Evolutionary conservation across 2,329 filamentous ascomycete genomes (phyloP), one percentile per base, ranked within the genome.

Genomic region (Delphinella strobiligena): DNA sequence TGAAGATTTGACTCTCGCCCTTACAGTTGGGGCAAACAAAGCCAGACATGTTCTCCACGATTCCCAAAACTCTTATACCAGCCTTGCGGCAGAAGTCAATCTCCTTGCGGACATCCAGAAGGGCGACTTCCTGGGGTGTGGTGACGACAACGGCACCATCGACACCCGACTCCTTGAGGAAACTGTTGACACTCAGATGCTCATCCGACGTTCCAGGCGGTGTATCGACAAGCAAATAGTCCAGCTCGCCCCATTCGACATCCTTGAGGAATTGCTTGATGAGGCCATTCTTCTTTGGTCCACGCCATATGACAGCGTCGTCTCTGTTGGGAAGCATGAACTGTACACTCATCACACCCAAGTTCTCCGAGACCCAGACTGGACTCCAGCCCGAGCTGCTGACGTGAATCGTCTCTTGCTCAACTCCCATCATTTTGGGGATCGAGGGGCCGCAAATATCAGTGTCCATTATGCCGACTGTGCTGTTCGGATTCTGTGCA

Each of bases 231-330:
- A 98, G 72, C 43, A 98, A 58, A 50, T 89, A 93, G 55, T 98
- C 91, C 60, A 96, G 68, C 45, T 93, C 83, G 8, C 91, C 91
- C 91, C 93, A 98, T 56, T 93, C 86, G 5, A 98, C 91, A 54
- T 98, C 93, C 67, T 93, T 95, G 37, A 98, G 64, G 52, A 98
- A 98, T 60, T 93, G 84, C 67, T 98, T 98, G 57, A 98, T 96
- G 42, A 98, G 65, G 0, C 91, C 91, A 54, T 96, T 98, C 73
- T 98, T 98, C 74, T 98, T 98, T 2, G 91, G 82, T 0, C 91
- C 91, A 37, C 91, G 75, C 91, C 91, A 98, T 49, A 98, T 98
- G 31, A 98, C 80, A 3, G 91, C 91, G 55, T 94, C 88, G 60
- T 98, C 89, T 34, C 84, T 74, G 53, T 85, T 86, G 0, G 91